Conservation (phyloP, 208 protist species). For the Acanthamoeba lenticulata region DNA sequence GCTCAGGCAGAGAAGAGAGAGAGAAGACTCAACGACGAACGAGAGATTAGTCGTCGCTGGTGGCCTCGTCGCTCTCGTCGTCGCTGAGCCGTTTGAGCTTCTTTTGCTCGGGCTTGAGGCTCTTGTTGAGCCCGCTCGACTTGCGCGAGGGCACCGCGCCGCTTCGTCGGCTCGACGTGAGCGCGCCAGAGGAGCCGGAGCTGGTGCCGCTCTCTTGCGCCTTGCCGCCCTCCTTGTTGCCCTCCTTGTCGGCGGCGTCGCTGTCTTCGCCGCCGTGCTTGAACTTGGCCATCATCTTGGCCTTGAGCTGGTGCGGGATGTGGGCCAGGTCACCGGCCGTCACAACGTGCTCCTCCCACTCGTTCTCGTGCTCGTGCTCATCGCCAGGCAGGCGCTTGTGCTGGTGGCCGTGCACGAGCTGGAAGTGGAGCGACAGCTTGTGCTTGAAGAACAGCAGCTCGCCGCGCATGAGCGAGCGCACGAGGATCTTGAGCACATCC, state of each 20-base stretch:
- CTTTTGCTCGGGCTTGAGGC: not conserved
- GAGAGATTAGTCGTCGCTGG: not conserved
- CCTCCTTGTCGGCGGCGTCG: not conserved
- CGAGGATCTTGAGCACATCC: not conserved
- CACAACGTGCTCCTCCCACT: not conserved
- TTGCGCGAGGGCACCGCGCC: not conserved
- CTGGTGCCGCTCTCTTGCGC: not conserved
- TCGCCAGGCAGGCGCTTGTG: not conserved
- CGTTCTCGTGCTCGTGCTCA: not conserved
- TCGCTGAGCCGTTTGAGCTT: not conserved
- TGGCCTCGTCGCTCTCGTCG: not conserved
- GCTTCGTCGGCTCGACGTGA: not conserved
- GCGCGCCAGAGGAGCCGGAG: not conserved
- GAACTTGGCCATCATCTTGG: not conserved
- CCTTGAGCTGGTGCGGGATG: not conserved
- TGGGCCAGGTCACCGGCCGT: not conserved
- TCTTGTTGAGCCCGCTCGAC: not conserved
- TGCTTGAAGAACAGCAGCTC: not conserved
- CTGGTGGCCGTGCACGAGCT: not conserved
- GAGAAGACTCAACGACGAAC: too few species aligned
- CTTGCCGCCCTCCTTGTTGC: not conserved
- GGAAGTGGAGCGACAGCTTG: conserved; percentile 7
- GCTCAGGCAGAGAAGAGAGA: too few species aligned
- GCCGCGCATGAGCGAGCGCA: not conserved
- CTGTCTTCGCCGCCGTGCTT: not conserved